These are phyloP conservation scores for Caryopteris hybrid DNA, from an alignment of 305 asterid species.

Conservation along the genomic window DNA sequence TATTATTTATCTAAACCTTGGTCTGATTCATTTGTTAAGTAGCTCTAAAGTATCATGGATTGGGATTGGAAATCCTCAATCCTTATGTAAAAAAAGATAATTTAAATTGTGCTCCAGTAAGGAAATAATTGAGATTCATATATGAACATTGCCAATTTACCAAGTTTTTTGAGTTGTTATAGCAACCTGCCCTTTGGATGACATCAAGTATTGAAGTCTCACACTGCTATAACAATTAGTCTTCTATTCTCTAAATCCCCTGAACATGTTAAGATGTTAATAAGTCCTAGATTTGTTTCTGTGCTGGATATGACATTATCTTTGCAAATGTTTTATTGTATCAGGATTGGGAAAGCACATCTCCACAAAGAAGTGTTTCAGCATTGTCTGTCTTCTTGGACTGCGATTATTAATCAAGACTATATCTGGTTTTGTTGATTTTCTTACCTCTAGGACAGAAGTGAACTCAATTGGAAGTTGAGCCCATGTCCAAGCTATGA, in stretches of 20 bases:
- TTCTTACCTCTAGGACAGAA: constrained; percentile 7
- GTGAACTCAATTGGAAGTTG: constrained; percentile 7
- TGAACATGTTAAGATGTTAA: constrained; percentile 13
- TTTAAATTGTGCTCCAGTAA: background rate
- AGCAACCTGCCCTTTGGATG: background rate
- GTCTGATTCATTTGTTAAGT: constrained; percentile 10
- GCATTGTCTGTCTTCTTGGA: constrained; percentile 8
- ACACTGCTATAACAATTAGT: background rate
- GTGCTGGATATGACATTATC: constrained; percentile 4
- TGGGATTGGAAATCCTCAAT: background rate
- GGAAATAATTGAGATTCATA: background rate
- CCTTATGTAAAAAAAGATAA: background rate
- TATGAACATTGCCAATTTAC: background rate
- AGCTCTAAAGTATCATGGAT: background rate
- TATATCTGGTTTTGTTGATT: background rate
- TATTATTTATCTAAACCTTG: background rate
- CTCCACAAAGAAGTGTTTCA: background rate
- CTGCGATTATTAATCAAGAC: background rate
- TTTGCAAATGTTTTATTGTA: constrained; percentile 18
- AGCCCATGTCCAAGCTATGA: background rate
- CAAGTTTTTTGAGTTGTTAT: background rate
- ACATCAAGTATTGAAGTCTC: background rate
- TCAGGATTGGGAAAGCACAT: constrained; percentile 25
- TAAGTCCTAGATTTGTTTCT: background rate
- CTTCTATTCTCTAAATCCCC: background rate